Evolutionary conservation across 2,329 filamentous ascomycete species (phyloP), one percentile per base, ranked within the genome.

Genomic region (Exophiala dermatitidis): DNA sequence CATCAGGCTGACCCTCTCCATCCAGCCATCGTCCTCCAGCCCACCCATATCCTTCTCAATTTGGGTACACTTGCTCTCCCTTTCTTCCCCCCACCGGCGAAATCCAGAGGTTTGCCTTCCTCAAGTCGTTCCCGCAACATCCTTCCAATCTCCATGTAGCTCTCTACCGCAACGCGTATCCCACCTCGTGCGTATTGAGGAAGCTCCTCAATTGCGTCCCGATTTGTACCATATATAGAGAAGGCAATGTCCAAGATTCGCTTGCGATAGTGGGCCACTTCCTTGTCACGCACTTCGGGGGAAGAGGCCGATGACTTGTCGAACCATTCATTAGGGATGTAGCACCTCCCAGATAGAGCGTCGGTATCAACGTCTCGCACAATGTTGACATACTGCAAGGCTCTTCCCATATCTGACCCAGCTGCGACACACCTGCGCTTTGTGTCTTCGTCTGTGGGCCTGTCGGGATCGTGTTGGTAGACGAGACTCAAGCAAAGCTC

Each of bases 301-400:
- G 44, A 34, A 60, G 49, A 46, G 2, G 86, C 61, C 1, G 74
- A 76, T 48, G 76, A 75, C 48, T 81, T 77, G 37, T 75, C 71
- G 1, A 89, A 71, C 85, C 85, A 89, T 0, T 69, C 68, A 0
- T 73, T 72, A 0, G 86, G 86, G 3, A 89, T 69, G 64, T 90
- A 90, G 4, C 87, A 84, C 4, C 86, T 77, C 1, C 75, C 75
- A 34, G 86, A 80, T 9, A 71, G 69, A 0, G 85, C 83, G 61
- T 89, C 86, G 2, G 81, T 80, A 2, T 71, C 67, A n/a, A 89
- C 82, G 62, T 90, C 86, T 26, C 86, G 81, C 2, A 84, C 82
- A 56, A 90, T 88, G 63, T 89, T 90, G 62, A 87, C 80, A 61
- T 85, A 88, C 63, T 90, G 85, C n/a, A 89, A 70, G 1, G 85